phyloP scores from a whole-genome alignment of 164 flowering plant species.

The Sextonia rubra region DNA sequence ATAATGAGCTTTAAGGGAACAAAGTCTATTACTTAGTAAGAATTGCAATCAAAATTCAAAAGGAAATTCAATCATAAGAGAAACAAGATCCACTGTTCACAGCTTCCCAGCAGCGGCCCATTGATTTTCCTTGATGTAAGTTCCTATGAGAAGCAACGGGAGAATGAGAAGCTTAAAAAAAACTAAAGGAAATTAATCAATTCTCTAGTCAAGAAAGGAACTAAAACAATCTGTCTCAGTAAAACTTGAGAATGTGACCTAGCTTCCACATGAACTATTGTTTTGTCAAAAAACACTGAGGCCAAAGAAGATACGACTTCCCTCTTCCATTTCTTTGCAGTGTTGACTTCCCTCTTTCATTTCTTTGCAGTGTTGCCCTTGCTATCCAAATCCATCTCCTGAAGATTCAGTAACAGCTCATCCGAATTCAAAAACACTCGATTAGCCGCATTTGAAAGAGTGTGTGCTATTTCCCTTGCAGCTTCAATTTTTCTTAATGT shows the following conservation, averaged over 20 bases:
- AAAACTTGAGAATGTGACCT: neutral
- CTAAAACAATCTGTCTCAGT: neutral
- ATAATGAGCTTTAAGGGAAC: too few species aligned
- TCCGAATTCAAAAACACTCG: slow-evolving; percentile 38
- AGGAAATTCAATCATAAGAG: too few species aligned
- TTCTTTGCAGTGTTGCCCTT: slow-evolving; percentile 10
- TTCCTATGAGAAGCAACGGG: too few species aligned
- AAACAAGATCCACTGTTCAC: too few species aligned
- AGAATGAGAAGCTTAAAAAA: too few species aligned
- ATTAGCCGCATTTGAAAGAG: slow-evolving; percentile 34
- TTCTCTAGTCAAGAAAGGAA: neutral
- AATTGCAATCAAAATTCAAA: too few species aligned
- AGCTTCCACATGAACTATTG: neutral
- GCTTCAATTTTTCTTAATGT: slow-evolving; percentile 59
- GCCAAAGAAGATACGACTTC: neutral
- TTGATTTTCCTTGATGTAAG: too few species aligned
- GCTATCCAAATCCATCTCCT: slow-evolving; percentile 32
- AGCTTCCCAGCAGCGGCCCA: too few species aligned
- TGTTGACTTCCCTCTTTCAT: slow-evolving; percentile 1
- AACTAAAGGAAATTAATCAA: neutral
- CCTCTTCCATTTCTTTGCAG: slow-evolving; percentile 13
- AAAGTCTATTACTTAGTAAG: too few species aligned
- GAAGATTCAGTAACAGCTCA: slow-evolving; percentile 53
- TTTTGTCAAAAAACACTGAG: neutral
- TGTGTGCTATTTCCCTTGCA: slow-evolving; percentile 50